Base-by-base conservation (phyloP, 129 eudicot genomes). In the Pulicaria dysenterica region DNA sequence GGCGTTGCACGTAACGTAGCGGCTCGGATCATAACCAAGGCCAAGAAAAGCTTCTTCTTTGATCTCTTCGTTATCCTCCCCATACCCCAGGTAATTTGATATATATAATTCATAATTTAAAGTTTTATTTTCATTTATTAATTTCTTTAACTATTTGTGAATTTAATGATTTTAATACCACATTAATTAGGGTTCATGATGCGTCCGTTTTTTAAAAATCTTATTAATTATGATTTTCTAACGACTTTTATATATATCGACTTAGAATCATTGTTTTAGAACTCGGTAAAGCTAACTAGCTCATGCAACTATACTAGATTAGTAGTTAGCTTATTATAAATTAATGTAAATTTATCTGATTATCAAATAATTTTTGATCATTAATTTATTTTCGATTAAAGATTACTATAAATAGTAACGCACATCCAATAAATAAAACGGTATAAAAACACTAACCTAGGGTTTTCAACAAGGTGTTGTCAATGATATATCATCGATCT, bases 31-130 rank as follows among this genome's bases (percentile, higher is more conserved):
- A 49, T 95, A 44, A 63, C 50, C 0, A 77, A 86, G 76, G 86
- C 86, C 2, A 84, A 77, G 72, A 86, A 86, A 76, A 85, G 97
- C 39, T 84, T 95, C 77, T 75, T 85, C 13, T 79, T 95, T 54
- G 97, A 95, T 83, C 83, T 95, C 67, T 95, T 90, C 36, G 99
- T 95, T 24, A 95, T 95, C 49, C 90, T 95, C 1, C 99, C 99
- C 36, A 43, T 95, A 39, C 97, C 99, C 1, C 99, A 95, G 97
- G 99, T n/a, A n/a, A n/a, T 94, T 5, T 64, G 59, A 45, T 76
- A 4, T 64, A n/a, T 36, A 7, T 44, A 7, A 36, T 15, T 3
- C 13, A 24, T 13, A 17, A 40, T 3, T 10, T 10, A 34, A 14
- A 7, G 58, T n/a, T 16, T 44, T 4, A 4, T 17, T 38, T 12